These are phyloP conservation scores for Colletotrichum orchidophilum DNA, from an alignment of 2,329 filamentous ascomycete species.

Conservation along the genomic window DNA sequence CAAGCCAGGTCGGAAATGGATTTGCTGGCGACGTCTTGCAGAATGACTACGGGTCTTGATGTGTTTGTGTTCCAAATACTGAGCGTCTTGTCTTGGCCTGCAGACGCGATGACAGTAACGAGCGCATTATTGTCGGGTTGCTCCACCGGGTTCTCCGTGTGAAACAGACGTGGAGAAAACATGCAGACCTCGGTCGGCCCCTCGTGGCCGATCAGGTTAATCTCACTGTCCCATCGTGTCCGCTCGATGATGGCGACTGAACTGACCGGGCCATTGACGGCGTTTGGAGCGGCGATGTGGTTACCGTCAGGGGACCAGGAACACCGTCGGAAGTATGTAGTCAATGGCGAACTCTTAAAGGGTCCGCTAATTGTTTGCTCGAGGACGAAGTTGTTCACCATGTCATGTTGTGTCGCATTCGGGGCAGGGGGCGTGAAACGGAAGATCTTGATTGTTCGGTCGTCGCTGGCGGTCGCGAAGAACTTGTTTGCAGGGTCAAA, in stretches of 20 bases:
- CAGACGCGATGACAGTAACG: slow-evolving; percentile 95
- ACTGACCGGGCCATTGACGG: slow-evolving; percentile 95
- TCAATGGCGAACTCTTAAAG: slow-evolving; percentile 91
- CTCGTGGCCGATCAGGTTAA: slow-evolving; percentile 97
- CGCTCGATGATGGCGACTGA: slow-evolving; percentile 96
- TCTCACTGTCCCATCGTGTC: slow-evolving; percentile 92
- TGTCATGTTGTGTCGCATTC: slow-evolving; percentile 93
- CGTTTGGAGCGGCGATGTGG: slow-evolving; percentile 96
- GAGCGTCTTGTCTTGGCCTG: slow-evolving; percentile 94
- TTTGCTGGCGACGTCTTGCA: slow-evolving; percentile 89
- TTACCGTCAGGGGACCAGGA: slow-evolving; percentile 98
- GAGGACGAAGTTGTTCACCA: slow-evolving; percentile 94
- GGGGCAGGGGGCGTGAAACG: slow-evolving; percentile 90
- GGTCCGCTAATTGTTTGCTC: slow-evolving; percentile 91
- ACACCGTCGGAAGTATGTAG: slow-evolving; percentile 94
- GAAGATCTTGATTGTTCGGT: slow-evolving; percentile 96
- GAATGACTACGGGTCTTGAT: slow-evolving; percentile 87
- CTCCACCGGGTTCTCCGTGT: slow-evolving; percentile 71
- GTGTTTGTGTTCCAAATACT: slow-evolving; percentile 99
- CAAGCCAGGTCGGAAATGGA: slow-evolving; percentile 94
- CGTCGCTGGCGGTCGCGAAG: slow-evolving; percentile 97
- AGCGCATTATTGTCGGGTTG: slow-evolving; percentile 60
- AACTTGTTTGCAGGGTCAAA: slow-evolving; percentile 99
- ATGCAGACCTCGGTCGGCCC: slow-evolving; percentile 97
- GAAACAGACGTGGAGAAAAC: slow-evolving; percentile 92